Conservation (phyloP, 306 rosid species). For the Dalbergia oliveri region DNA sequence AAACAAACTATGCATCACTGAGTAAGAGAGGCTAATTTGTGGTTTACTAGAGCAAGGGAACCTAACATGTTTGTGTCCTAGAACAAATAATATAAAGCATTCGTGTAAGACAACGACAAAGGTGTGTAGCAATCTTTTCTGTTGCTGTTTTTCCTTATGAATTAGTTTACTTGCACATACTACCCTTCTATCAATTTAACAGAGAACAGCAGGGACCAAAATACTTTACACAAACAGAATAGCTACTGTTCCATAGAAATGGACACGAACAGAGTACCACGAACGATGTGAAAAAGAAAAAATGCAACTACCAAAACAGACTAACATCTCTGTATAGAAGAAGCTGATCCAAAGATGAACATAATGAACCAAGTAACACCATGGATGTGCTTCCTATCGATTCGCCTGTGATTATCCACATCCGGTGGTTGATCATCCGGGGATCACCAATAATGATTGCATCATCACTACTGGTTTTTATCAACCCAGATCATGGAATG, state of each 20-base stretch:
- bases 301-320: slow-evolving; percentile 18
- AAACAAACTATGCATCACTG: slow-evolving; percentile 29
- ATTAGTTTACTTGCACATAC: slow-evolving; percentile 16
- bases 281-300: not conserved
- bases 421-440: not conserved
- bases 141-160: slow-evolving; percentile 32
- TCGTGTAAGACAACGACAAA: slow-evolving; percentile 37
- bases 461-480: slow-evolving; percentile 14
- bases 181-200: slow-evolving; percentile 13
- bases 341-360: not conserved
- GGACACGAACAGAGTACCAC: not conserved
- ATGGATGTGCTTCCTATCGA: slow-evolving; percentile 22
- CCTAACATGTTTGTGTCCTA: slow-evolving; percentile 33
- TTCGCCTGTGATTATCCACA: slow-evolving; percentile 25
- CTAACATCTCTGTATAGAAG: not conserved
- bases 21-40: slow-evolving; percentile 28
- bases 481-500: slow-evolving; percentile 14
- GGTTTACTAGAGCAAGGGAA: slow-evolving; percentile 37
- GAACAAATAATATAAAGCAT: slow-evolving; percentile 26
- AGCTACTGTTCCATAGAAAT: slow-evolving; percentile 33
- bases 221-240: slow-evolving; percentile 27
- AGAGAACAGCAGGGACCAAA: slow-evolving; percentile 13
- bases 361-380: slow-evolving; percentile 11
- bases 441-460: slow-evolving; percentile 11
- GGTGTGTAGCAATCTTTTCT: not conserved